Base-by-base conservation (phyloP, 164 flowering plant species). In the Paratinospora sagittata region DNA sequence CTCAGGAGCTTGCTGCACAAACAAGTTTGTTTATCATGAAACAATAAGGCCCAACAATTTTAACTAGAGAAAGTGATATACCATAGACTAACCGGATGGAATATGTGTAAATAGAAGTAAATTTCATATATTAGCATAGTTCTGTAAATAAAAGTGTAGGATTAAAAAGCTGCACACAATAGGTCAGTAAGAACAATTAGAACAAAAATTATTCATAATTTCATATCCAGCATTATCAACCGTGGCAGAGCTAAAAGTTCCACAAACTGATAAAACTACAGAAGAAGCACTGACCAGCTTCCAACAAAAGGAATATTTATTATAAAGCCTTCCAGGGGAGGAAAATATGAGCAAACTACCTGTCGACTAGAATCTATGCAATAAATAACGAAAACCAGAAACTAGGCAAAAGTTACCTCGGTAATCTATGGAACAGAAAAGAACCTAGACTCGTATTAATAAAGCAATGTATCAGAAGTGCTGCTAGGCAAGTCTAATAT, bases 1-100 rank as follows among this genome's bases (percentile, higher is more conserved):
- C 77, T 96, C 99, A 63, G 99, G 98, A 66, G 86, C 90, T 93
- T 93, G 99, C 99, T 96, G 93, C 78, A n/a, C 30, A 66, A 41
- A 49, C 63, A 74, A 27, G 43, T 58, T 16, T 34, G 52, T 43
- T 64, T 27, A n/a, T 72, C 58, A 49, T 30, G 23, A 70, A 60
- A 41, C 21, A 33, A 68, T 27, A 57, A n/a, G 23, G 33, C 63
- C 34, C 19, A n/a, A 45, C 26, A 64, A 41, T 41, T n/a, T n/a
- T 43, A 43, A 43, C 14, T 12, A 43, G 47, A 43, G 34, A 43
- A 43, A 43, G 47, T 43, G 14, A 43, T 11, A 43, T 12, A 43
- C 14, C 12, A 43, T 7, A 43, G 2, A 12, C 45, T 41, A 43
- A 43, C 2, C 12, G 3, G 16, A 62, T 62, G 5, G 33, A 6